Conservation (phyloP, 148 eudicot species). For the Fagopyrum tataricum region DNA sequence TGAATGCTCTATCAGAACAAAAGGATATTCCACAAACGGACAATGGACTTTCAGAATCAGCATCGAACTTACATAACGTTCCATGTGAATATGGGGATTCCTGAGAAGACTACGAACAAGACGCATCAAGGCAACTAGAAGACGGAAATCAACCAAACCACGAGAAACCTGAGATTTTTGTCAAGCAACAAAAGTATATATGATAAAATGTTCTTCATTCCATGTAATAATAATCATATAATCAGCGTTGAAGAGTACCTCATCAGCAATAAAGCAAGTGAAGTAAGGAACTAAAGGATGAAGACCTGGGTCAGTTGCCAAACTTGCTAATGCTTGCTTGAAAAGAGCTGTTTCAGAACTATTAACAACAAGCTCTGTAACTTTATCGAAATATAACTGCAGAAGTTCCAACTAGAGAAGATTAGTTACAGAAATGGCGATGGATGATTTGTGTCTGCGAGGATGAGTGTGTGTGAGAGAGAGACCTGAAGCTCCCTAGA, state of each 20-base stretch:
- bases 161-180: slow-evolving; percentile 50
- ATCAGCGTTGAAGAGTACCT: slow-evolving; percentile 30
- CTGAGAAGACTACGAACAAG: slow-evolving; percentile 62
- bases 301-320: slow-evolving; percentile 74
- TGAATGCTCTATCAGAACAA: not conserved
- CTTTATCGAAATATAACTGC: slow-evolving; percentile 66
- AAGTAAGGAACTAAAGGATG: slow-evolving; percentile 76
- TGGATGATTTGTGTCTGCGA: not conserved
- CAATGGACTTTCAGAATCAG: not conserved
- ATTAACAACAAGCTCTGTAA: slow-evolving; percentile 54
- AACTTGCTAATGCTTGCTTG: slow-evolving; percentile 68
- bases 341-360: slow-evolving; percentile 53
- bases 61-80: slow-evolving; percentile 54
- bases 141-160: slow-evolving; percentile 51
- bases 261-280: slow-evolving; percentile 61
- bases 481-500: slow-evolving; percentile 77
- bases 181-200: slow-evolving; percentile 4
- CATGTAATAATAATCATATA: not conserved
- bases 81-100: slow-evolving; percentile 68
- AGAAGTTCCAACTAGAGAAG: not conserved
- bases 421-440: not conserved
- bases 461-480: not conserved
- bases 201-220: not conserved
- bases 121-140: slow-evolving; percentile 74
- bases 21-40: not conserved